A percentile compares a stretch with the other conserved stretches of the same genome.
These are phyloP conservation scores for Talaromyces pinophilus DNA, from an alignment of 2,329 filamentous ascomycete genomes.

Conservation along the genomic window DNA sequence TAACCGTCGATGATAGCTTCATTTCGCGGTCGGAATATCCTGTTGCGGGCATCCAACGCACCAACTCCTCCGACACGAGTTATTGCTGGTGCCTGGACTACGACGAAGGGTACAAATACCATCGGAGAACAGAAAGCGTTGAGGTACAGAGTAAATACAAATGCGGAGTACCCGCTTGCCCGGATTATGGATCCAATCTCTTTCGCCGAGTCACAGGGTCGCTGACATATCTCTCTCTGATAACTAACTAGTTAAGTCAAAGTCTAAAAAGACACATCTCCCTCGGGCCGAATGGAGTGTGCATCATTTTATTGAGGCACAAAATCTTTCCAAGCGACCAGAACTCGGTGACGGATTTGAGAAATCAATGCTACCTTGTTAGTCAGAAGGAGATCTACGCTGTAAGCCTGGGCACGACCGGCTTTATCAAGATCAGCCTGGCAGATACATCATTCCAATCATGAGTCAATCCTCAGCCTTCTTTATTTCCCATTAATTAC, in stretches of 20 bases:
- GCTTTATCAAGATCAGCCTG: conserved; percentile 10
- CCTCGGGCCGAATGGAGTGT: conserved; percentile 19
- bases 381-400: conserved; percentile 49
- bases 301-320: neutral
- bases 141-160: conserved; percentile 5
- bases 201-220: conserved; percentile 10
- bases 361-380: conserved; percentile 13
- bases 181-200: conserved; percentile 1
- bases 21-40: neutral
- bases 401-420: conserved; percentile 47
- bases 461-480: conserved; percentile 1
- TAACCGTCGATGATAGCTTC: neutral
- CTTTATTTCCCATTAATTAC: neutral
- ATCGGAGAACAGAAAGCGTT: conserved; percentile 6
- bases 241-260: neutral
- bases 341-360: neutral
- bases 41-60: neutral
- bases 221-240: neutral
- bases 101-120: neutral
- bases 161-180: conserved; percentile 17
- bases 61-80: neutral
- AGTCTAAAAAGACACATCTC: neutral
- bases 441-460: conserved; percentile 20
- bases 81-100: conserved; percentile 2
- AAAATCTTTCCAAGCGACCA: neutral